Base-by-base conservation (phyloP, 495 filamentous ascomycete species). In the Xylaria acuta region DNA sequence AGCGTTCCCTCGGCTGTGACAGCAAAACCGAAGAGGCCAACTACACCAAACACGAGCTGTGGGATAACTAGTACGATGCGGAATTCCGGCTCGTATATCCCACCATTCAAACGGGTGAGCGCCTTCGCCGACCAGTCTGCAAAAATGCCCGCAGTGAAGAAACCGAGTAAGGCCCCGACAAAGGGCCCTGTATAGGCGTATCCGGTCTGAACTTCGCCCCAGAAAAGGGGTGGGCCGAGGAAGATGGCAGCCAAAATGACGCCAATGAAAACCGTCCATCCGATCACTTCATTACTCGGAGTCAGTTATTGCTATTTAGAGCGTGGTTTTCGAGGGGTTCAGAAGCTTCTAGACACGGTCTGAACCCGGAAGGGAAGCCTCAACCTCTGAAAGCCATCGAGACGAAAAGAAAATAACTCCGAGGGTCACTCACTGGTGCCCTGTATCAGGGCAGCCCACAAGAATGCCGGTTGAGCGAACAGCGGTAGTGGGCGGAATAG, bases 241-340 rank as follows among this genome's bases (percentile, higher is more conserved):
- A 97, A 95, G 69, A 97, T 90, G 65, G 89, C 90, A 11, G 93
- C 94, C 32, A 97, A 82, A 67, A 96, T 89, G 34, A 97, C 92
- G 60, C 94, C 94, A 65, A 98, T 96, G 77, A 98, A 91, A 9
- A 97, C 95, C 5, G 94, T 94, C 95, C 95, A 98, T 71, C 95
- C 95, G 73, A 98, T 97, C 71, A 97, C 58, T 60, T 1, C 7
- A 22, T n/a, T 38, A 22, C n/a, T 40, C 2, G 9, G 34, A n/a
- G 16, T 60, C 34, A 60, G 32, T 22, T 60, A 12, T 1, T 12
- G 30, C 8, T 36, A 16, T 30, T 32, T 7, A 5, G 7, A 32
- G 32, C 16, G 34, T 60, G 34, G 30, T 60, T 22, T 60, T 38
- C 5, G 49, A 18, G 12, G 12, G 4, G 12, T 16, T 18, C 27